Conservation (phyloP, 805 yeast species). For the Clavispora santaluciae region DNA sequence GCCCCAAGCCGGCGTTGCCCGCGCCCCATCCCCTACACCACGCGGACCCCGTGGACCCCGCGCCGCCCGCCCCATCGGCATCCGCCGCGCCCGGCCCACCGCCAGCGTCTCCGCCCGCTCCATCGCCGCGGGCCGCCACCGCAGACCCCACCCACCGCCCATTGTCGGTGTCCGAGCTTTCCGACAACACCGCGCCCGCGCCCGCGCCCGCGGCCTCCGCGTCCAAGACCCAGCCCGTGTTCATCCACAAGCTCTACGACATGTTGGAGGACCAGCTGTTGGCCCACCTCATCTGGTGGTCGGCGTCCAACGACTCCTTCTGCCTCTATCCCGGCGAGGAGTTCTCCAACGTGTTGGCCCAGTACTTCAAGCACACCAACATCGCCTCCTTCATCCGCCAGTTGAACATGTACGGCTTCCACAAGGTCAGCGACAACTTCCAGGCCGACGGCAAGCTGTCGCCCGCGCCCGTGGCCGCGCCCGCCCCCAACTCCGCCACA, state of each 20-base stretch:
- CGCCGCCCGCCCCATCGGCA: background rate
- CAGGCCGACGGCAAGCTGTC: slow-evolving; percentile 19
- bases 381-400: slow-evolving; percentile 41
- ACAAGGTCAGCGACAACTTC: slow-evolving; percentile 39
- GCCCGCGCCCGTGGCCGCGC: slow-evolving; percentile 7
- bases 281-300: slow-evolving; percentile 83
- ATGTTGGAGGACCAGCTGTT: slow-evolving; percentile 80
- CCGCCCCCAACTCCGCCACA: slow-evolving; percentile 17
- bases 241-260: slow-evolving; percentile 84
- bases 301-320: slow-evolving; percentile 64
- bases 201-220: background rate
- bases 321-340: slow-evolving; percentile 81
- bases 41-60: background rate
- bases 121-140: background rate
- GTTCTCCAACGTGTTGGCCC: slow-evolving; percentile 65
- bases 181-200: background rate
- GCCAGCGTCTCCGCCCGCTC: background rate
- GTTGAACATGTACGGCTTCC: slow-evolving; percentile 44
- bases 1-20: background rate
- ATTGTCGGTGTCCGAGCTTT: background rate
- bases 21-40: background rate
- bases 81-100: background rate
- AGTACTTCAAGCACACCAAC: slow-evolving; percentile 48
- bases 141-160: background rate
- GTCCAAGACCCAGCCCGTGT: slow-evolving; percentile 42